Evolutionary conservation across 73 alveolate genomes (phyloP).

Genomic region (Paramecium primaurelia): DNA sequence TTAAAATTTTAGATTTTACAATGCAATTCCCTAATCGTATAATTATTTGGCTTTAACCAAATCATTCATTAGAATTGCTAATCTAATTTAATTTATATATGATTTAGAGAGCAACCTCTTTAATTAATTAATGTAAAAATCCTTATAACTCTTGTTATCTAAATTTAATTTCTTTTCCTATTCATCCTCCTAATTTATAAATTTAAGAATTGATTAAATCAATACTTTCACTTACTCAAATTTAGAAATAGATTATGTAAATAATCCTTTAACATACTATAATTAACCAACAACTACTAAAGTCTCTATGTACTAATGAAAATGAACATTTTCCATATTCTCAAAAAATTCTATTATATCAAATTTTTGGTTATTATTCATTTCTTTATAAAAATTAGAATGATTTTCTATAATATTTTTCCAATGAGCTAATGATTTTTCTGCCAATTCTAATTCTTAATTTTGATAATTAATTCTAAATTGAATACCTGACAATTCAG

Average conservation of each 20-base stretch:
- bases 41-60: neutral
- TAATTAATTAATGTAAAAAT: neutral
- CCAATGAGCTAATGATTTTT: neutral
- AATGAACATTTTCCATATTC: neutral
- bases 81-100: neutral
- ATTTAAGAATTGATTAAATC: neutral
- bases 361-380: neutral
- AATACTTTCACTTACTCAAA: neutral
- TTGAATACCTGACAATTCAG: neutral
- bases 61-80: neutral
- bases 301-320: neutral
- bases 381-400: neutral
- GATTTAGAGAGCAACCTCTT: neutral
- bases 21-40: neutral
- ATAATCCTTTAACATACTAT: neutral
- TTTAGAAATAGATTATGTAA: neutral
- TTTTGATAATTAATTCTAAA: neutral
- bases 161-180: neutral
- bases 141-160: neutral
- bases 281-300: neutral
- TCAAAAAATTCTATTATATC: neutral
- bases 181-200: neutral
- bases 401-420: neutral
- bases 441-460: neutral
- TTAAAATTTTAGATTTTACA: neutral